A percentile compares a stretch with the other conserved stretches of the same genome.
phyloP scores from a whole-genome alignment of 2,329 filamentous ascomycete genomes.

The Tolypocladium amazonense region DNA sequence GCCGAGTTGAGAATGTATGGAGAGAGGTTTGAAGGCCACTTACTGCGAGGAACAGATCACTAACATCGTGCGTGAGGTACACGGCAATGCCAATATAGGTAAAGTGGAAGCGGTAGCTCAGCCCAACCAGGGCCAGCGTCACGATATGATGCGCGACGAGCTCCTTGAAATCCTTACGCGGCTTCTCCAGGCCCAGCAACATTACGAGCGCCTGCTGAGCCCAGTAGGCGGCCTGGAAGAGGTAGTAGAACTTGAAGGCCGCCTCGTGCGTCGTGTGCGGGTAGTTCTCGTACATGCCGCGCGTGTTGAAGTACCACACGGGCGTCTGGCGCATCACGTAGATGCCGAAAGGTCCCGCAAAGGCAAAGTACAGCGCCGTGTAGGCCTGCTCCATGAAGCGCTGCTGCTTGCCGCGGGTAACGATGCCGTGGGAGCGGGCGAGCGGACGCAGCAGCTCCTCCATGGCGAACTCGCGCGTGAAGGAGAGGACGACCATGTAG shows the following conservation, averaged over 20 bases:
- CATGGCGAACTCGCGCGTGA: slow-evolving; percentile 94
- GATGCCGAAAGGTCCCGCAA: slow-evolving; percentile 74
- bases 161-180: slow-evolving; percentile 89
- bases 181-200: slow-evolving; percentile 80
- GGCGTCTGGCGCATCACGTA: slow-evolving; percentile 88
- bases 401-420: slow-evolving; percentile 61
- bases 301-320: slow-evolving; percentile 92
- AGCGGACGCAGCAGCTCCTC: slow-evolving; percentile 74
- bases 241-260: slow-evolving; percentile 88
- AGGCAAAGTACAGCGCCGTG: slow-evolving; percentile 78
- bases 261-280: slow-evolving; percentile 74
- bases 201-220: slow-evolving; percentile 90
- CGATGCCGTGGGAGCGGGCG: slow-evolving; percentile 59
- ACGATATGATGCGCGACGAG: slow-evolving; percentile 87
- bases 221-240: slow-evolving; percentile 93
- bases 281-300: slow-evolving; percentile 80
- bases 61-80: slow-evolving; percentile 90
- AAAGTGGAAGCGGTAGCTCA: slow-evolving; percentile 94
- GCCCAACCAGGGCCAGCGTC: slow-evolving; percentile 68
- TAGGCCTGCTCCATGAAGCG: slow-evolving; percentile 97
- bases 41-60: slow-evolving; percentile 80
- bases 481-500: slow-evolving; percentile 81
- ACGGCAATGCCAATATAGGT: slow-evolving; percentile 93
- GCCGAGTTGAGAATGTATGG: neutral
- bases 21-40: no score